phyloP scores from a whole-genome alignment of 345 rosid species.

The Eucalyptus marginata region DNA sequence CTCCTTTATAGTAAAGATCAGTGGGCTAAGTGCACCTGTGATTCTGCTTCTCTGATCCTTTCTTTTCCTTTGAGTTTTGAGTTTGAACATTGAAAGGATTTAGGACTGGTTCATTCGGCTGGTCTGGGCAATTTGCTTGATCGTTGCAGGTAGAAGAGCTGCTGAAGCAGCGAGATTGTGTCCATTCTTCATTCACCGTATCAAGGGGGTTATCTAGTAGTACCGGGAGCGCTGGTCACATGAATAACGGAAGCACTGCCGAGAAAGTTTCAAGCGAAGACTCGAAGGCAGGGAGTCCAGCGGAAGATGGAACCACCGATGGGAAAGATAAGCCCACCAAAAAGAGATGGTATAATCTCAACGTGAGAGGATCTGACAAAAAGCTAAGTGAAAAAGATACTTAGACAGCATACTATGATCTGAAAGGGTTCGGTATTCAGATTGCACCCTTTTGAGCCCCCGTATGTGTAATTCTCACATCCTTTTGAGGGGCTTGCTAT shows the following conservation, averaged over 20 bases:
- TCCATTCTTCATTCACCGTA: constrained; percentile 64
- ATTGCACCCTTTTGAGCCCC: neutral
- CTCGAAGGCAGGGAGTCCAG: constrained; percentile 41
- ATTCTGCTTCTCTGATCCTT: neutral
- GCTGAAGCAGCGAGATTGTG: constrained; percentile 72
- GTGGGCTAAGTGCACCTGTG: neutral
- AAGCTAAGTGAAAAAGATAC: constrained; percentile 27
- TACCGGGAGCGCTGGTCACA: neutral
- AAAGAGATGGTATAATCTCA: constrained; percentile 96
- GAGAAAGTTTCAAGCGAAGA: constrained; percentile 58
- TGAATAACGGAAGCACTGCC: constrained; percentile 37
- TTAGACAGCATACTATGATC: neutral
- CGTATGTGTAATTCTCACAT: neutral
- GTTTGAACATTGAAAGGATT: neutral
- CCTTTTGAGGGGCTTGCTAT: neutral
- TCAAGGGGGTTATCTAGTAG: neutral
- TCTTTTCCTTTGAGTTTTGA: neutral
- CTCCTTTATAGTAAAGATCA: neutral
- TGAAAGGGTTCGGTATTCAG: neutral
- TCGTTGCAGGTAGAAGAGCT: constrained; percentile 72
- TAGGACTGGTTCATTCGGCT: neutral
- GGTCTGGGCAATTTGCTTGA: neutral
- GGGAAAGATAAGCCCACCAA: constrained; percentile 77
- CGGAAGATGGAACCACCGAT: constrained; percentile 60
- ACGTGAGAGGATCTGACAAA: constrained; percentile 76